A percentile compares a stretch with the other conserved stretches of the same genome.
Evolutionary conservation across 768 basidiomycete genomes (phyloP).

Genomic region (Boletus sp.): DNA sequence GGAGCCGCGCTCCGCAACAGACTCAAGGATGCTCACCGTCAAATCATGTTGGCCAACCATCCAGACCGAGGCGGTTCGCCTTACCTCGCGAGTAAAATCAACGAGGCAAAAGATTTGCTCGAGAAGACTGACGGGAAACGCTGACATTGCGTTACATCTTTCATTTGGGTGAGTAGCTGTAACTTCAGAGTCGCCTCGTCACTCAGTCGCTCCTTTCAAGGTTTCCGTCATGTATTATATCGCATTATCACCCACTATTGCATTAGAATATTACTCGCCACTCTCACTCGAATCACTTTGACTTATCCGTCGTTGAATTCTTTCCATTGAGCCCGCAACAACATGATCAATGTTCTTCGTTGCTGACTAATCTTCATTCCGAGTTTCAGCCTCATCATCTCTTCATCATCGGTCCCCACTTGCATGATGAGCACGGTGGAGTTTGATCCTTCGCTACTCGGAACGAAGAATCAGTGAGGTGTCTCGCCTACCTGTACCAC

Average conservation of each 20-base stretch:
- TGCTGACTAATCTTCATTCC: conserved; percentile 17
- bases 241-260: conserved; percentile 9
- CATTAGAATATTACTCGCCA: conserved; percentile 19
- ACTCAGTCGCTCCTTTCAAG: conserved; percentile 1
- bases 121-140: conserved; percentile 70
- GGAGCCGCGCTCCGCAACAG: conserved; percentile 67
- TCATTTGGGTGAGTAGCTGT: conserved; percentile 8
- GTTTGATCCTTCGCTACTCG: conserved; percentile 69
- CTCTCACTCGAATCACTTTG: conserved; percentile 1
- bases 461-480: conserved; percentile 74
- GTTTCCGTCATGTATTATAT: conserved; percentile 21
- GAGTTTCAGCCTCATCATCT: background rate
- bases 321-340: background rate
- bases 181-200: background rate
- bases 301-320: background rate
- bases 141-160: conserved; percentile 7
- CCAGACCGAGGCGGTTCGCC: conserved; percentile 99
- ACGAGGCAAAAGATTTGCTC: conserved; percentile 92
- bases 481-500: background rate
- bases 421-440: conserved; percentile 37
- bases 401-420: background rate
- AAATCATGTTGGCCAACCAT: conserved; percentile 98
- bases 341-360: background rate
- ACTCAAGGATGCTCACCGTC: conserved; percentile 93
- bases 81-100: conserved; percentile 97